phyloP scores from a whole-genome alignment of 441 rosid genomes.

The Euphorbia celastroides region DNA sequence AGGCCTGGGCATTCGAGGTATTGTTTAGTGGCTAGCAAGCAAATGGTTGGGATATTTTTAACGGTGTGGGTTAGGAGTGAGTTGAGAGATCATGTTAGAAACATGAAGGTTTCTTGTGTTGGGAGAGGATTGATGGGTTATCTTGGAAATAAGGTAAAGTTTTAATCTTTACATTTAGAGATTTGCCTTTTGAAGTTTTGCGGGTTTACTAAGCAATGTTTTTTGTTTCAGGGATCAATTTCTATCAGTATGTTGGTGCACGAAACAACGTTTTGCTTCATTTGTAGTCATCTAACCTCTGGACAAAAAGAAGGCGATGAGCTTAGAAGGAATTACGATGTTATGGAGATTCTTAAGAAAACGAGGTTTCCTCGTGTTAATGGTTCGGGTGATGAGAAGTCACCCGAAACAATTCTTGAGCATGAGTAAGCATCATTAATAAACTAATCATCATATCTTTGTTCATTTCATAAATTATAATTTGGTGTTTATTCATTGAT shows the following conservation, averaged over 20 bases:
- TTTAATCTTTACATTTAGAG: neutral
- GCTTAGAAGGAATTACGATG: constrained; percentile 70
- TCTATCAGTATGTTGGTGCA: constrained; percentile 79
- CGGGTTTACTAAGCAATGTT: too few relatives aligned
- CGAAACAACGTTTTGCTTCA: constrained; percentile 75
- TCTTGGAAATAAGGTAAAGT: constrained; percentile 85
- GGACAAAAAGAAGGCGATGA: constrained; percentile 96
- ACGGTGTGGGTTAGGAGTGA: constrained; percentile 82
- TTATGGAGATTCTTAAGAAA: constrained; percentile 63
- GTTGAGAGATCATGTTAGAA: constrained; percentile 45
- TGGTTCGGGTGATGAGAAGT: too few relatives aligned
- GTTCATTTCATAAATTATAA: neutral
- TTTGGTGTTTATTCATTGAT: too few relatives aligned
- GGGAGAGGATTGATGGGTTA: constrained; percentile 98
- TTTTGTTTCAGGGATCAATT: constrained; percentile 60
- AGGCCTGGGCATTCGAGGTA: constrained; percentile 23
- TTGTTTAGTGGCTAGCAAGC: constrained; percentile 80
- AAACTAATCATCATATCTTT: too few relatives aligned
- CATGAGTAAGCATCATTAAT: constrained; percentile 56
- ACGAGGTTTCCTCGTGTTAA: constrained; percentile 61
- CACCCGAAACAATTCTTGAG: constrained; percentile 47
- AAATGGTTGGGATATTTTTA: constrained; percentile 90
- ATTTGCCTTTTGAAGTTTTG: too few relatives aligned
- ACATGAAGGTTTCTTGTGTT: constrained; percentile 78
- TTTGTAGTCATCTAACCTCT: constrained; percentile 83